Evolutionary conservation across 805 yeast genomes (phyloP), one percentile per base, ranked within the genome.

Genomic region (Sungouiella blattae): DNA sequence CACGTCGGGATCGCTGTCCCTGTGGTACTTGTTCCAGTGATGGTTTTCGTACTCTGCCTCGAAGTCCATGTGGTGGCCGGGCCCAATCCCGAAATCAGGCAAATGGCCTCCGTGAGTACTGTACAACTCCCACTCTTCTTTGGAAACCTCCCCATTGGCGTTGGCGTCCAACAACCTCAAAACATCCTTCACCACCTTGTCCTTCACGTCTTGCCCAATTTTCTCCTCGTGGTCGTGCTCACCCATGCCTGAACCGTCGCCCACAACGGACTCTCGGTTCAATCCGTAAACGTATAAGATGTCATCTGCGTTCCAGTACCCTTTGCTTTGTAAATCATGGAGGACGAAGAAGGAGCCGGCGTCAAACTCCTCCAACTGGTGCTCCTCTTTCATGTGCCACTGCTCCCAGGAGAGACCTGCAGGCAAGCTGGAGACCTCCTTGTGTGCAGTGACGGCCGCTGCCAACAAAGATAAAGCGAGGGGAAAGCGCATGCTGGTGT

Each of bases 321-420:
- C 87, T 55, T 75, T 69, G 53, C 69, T 63, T 49, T 76, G 64
- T 35, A 77, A 57, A 58, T 89, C 96, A 60, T 91, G 98, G 18
- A 89, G 52, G 24, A 73, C 73, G 71, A 91, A 91, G 51, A 91
- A 87, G 11, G 83, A 71, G 27, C 71, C 78, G 0, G 94, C 72
- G 43, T 84, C 94, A 50, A 78, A 87, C 18, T 69, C 67, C 43
- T 84, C 88, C 40, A 86, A 46, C 12, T 78, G 83, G 62, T 91
- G 97, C 62, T 91, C 98, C 47, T 78, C 80, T 48, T 75, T 69
- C 97, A 91, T 89, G 58, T 91, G 98, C 85, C 89, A 83, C 47
- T 75, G 73, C 50, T 83, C 87, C 95, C 95, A 86, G 12, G 76
- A 60, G 24, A 77, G 49, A 0, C 75, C 78, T 47, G 35, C 42